A percentile compares a stretch with the other conserved stretches of the same genome.
Conservation (phyloP, 257 asterid genomes). For the Petunia secreta region DNA sequence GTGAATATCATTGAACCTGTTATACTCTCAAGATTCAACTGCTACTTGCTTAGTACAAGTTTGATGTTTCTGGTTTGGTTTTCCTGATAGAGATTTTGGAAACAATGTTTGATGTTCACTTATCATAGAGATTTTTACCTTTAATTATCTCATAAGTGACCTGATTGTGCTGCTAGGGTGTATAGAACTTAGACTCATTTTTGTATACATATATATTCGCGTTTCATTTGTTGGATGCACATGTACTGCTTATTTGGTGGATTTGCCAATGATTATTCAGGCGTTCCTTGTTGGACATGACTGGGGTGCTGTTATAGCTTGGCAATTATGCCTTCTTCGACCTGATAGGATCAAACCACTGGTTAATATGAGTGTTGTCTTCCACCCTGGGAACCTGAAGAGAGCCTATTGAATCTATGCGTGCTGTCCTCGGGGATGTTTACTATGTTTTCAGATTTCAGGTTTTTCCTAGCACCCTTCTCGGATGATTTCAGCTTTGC, state of each 20-base stretch:
- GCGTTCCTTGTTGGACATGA: slow-evolving; percentile 91
- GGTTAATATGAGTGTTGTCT: slow-evolving; percentile 73
- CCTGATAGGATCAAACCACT: slow-evolving; percentile 81
- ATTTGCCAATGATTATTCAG: not conserved
- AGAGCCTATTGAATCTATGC: slow-evolving; percentile 63
- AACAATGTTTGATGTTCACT: too few relatives aligned
- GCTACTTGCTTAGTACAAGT: too few relatives aligned
- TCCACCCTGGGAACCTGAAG: slow-evolving; percentile 62
- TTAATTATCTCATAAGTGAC: too few relatives aligned
- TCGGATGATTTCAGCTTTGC: not conserved
- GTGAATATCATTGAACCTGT: too few relatives aligned
- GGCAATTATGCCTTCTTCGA: slow-evolving; percentile 72
- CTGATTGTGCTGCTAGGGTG: too few relatives aligned
- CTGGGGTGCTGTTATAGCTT: slow-evolving; percentile 89
- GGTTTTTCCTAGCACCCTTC: slow-evolving; percentile 38
- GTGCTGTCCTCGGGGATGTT: slow-evolving; percentile 74
- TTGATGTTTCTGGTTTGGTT: too few relatives aligned
- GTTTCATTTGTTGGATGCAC: not conserved
- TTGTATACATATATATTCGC: not conserved
- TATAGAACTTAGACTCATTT: not conserved
- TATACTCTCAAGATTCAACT: too few relatives aligned
- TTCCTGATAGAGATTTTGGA: too few relatives aligned
- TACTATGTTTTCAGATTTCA: slow-evolving; percentile 89
- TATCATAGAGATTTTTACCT: too few relatives aligned
- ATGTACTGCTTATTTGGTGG: not conserved